Percentiles rank a stretch among this genome's conserved stretches.
Conservation (phyloP, 805 yeast species). For the Scheffersomyces coipomensis region DNA sequence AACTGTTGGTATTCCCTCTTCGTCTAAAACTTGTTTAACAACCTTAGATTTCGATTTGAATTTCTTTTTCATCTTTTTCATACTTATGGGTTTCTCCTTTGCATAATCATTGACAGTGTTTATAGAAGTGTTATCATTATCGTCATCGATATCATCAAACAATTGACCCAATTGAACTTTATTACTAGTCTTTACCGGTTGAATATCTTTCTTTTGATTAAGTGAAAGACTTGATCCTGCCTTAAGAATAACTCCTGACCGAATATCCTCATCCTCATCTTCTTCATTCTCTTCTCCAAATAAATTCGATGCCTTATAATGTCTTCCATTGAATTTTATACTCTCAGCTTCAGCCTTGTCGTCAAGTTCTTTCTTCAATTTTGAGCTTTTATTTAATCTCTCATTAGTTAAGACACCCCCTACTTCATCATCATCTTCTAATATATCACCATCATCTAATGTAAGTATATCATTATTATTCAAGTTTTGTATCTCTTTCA, state of each 20-base stretch:
- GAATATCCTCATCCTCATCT: slow-evolving; percentile 6
- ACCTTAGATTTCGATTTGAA: slow-evolving; percentile 29
- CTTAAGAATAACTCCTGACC: neutral
- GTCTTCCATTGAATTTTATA: slow-evolving; percentile 21
- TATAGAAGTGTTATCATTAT: neutral
- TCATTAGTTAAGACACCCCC: slow-evolving; percentile 39
- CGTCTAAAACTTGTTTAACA: slow-evolving; percentile 13
- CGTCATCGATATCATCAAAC: neutral
- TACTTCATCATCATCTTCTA: slow-evolving; percentile 28
- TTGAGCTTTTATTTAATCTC: slow-evolving; percentile 19
- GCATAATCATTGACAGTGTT: slow-evolving; percentile 8
- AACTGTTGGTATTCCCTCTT: slow-evolving; percentile 29
- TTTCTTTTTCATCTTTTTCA: slow-evolving; percentile 44
- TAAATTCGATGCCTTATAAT: slow-evolving; percentile 2
- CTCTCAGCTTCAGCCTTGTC: slow-evolving; percentile 22
- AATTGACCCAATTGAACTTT: neutral
- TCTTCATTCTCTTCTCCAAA: slow-evolving; percentile 12
- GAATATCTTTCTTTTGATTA: slow-evolving; percentile 5
- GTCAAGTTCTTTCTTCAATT: slow-evolving; percentile 26
- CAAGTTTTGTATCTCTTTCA: slow-evolving; percentile 35
- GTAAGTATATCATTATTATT: slow-evolving; percentile 53
- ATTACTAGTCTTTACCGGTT: neutral
- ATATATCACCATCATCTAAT: slow-evolving; percentile 47
- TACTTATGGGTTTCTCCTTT: slow-evolving; percentile 22
- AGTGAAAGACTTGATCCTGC: neutral